Conservation (phyloP, 192 early-diverging fungal species). For the Mortierella hygrophila region DNA sequence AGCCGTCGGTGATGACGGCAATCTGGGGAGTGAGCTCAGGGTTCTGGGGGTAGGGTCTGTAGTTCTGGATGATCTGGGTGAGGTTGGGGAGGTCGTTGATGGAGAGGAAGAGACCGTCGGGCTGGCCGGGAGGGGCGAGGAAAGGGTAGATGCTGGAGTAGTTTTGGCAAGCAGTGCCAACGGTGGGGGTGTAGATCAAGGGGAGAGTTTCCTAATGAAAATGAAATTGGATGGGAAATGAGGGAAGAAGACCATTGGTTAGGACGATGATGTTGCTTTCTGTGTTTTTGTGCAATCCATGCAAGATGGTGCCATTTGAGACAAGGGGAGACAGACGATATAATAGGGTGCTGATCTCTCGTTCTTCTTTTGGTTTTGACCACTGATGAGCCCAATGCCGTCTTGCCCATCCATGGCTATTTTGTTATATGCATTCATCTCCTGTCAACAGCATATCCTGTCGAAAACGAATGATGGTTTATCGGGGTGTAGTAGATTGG, state of each 20-base stretch:
- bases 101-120: constrained; percentile 91
- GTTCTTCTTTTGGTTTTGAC: neutral
- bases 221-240: neutral
- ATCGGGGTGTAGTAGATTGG: neutral
- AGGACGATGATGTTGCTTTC: neutral
- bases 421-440: neutral
- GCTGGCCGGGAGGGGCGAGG: constrained; percentile 78
- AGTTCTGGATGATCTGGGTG: constrained; percentile 83
- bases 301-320: neutral
- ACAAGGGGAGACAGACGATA: neutral
- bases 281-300: neutral
- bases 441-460: neutral
- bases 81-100: constrained; percentile 81
- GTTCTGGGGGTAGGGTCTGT: constrained; percentile 74
- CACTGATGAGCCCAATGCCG: neutral
- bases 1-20: constrained; percentile 96
- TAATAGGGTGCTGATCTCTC: neutral
- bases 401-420: neutral
- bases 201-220: constrained; percentile 75
- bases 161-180: constrained; percentile 87
- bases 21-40: constrained; percentile 76
- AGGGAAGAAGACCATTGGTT: neutral
- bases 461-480: neutral
- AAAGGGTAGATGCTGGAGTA: constrained; percentile 92
- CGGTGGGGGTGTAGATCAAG: constrained; percentile 88